These are phyloP conservation scores for Colletotrichum cuscutae DNA, from an alignment of 2,329 filamentous ascomycete species.

Conservation along the genomic window DNA sequence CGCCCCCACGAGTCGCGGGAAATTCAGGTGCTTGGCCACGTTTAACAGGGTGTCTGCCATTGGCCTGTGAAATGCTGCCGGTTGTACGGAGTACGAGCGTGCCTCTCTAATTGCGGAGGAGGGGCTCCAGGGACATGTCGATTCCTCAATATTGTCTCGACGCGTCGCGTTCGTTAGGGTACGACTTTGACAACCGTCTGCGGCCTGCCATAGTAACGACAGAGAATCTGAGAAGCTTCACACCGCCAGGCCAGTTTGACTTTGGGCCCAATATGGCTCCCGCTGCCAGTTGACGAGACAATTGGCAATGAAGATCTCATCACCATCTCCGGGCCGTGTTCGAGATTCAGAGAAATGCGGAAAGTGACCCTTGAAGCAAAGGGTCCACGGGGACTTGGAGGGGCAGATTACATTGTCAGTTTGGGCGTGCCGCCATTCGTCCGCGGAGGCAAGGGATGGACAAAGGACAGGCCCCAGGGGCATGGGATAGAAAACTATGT, in stretches of 20 bases:
- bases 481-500: neutral
- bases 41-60: neutral
- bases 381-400: conserved; percentile 19
- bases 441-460: conserved; percentile 26
- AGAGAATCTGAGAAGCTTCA: neutral
- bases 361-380: conserved; percentile 17
- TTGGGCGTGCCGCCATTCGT: conserved; percentile 30
- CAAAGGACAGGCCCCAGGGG: conserved; percentile 7
- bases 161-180: conserved; percentile 25
- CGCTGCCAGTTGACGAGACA: conserved; percentile 5
- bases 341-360: conserved; percentile 1
- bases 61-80: neutral
- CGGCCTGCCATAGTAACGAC: neutral
- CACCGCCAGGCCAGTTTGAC: neutral
- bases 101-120: conserved; percentile 6
- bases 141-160: conserved; percentile 9
- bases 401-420: conserved; percentile 30
- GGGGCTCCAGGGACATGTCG: neutral
- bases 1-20: conserved; percentile 14
- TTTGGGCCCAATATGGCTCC: conserved; percentile 1
- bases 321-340: conserved; percentile 18
- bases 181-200: neutral
- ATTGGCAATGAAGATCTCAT: conserved; percentile 23
- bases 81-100: no score
- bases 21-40: conserved; percentile 5